Evolutionary conservation across 2,329 filamentous ascomycete genomes (phyloP), one percentile per base, ranked within the genome.

Genomic region (Sporothrix euskadiensis): DNA sequence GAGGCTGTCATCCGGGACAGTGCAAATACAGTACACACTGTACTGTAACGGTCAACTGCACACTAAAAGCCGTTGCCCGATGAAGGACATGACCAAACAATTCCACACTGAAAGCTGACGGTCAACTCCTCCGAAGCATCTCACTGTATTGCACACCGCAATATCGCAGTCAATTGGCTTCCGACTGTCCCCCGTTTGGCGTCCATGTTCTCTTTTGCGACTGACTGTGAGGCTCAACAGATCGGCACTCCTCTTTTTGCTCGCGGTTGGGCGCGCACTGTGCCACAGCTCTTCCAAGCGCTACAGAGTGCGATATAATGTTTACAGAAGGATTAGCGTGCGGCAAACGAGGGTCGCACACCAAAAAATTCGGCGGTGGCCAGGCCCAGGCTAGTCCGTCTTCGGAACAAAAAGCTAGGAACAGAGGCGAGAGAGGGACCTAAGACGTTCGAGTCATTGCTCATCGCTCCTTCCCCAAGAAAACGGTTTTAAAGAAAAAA

Each of bases 311-410:
- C 10, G 8, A 26, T 30, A 56, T 12, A 26, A 26, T 26, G 26
- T 26, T 26, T 26, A 26, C 26, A 56, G 52, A 9, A 4, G 14
- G 0, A 47, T 47, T 47, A 66, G 61, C 61, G 61, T 66, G 61
- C 39, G 61, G 39, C 61, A 39, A 66, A 12, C 7, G 1, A 41
- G 12, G 22, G 16, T 68, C 7, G 22, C 44, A 47, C 41, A 49
- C 44, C 44, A 61, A 49, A 66, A 71, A 71, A 73, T 71, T 71
- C 39, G 39, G 22, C 32, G 44, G 44, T 32, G 12, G 69, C 39
- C 39, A 39, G 19, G 32, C 2, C 68, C 57, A 35, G 19, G 57
- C 66, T 73, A 73, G 72, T 69, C 72, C 66, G 66, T 56, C 22
- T 73, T 73, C 66, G 72, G 72, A 70, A 30, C 32, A 9, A n/a